phyloP scores from a whole-genome alignment of 2,329 filamentous ascomycete species.

The Graphilbum fragrans region DNA sequence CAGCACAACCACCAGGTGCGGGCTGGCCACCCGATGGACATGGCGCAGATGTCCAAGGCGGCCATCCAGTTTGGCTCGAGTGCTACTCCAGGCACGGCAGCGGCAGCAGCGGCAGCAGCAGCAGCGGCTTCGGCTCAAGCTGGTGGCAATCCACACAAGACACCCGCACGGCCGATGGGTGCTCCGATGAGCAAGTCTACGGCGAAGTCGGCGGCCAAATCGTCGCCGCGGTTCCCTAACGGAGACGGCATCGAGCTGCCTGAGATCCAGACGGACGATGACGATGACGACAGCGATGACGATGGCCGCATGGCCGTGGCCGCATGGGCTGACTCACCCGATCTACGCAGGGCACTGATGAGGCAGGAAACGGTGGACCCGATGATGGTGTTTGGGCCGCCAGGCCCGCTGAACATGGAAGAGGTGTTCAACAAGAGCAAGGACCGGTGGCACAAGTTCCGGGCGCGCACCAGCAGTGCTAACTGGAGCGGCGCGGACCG shows the following conservation, averaged over 20 bases:
- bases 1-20: slow-evolving; percentile 50
- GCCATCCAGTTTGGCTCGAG: slow-evolving; percentile 79
- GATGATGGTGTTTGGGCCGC: slow-evolving; percentile 75
- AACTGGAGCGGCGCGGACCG: slow-evolving; percentile 80
- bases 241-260: slow-evolving; percentile 86
- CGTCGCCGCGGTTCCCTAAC: slow-evolving; percentile 77
- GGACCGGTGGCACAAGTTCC: slow-evolving; percentile 75
- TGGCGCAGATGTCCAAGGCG: slow-evolving; percentile 79
- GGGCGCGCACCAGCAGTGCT: slow-evolving; percentile 82
- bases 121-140: neutral
- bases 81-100: neutral
- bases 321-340: slow-evolving; percentile 81
- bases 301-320: slow-evolving; percentile 48
- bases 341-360: slow-evolving; percentile 62
- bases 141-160: slow-evolving; percentile 41
- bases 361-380: slow-evolving; percentile 80
- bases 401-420: slow-evolving; percentile 83
- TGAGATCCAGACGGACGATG: slow-evolving; percentile 90
- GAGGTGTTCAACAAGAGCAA: slow-evolving; percentile 90
- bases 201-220: slow-evolving; percentile 48
- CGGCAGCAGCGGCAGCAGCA: slow-evolving; percentile 3
- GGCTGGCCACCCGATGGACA: slow-evolving; percentile 60
- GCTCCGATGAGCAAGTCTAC: slow-evolving; percentile 36
- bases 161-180: slow-evolving; percentile 46
- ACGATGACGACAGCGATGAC: slow-evolving; percentile 52